Evolutionary conservation across 176 grass and related monocot genomes (phyloP), one percentile per base, ranked within the genome.

Genomic region (Oryza australiensis): DNA sequence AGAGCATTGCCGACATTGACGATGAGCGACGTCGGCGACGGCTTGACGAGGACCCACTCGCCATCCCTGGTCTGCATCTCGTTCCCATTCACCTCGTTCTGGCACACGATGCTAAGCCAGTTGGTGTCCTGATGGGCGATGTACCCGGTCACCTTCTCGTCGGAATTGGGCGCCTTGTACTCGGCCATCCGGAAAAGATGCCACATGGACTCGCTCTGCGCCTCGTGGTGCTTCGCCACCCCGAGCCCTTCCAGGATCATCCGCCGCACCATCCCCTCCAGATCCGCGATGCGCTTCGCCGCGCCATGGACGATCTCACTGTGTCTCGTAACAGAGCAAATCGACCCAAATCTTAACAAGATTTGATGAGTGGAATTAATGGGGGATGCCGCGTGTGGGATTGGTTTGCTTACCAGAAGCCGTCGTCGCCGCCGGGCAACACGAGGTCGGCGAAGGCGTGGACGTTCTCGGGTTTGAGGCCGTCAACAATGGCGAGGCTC

Each of bases 241-340:
- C 86, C 92, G 12, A 98, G 84, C 67, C 63, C 82, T 30, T 98
- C 86, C 68, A 89, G 23, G 30, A 98, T 64, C 95, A 94, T 94
- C 74, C 90, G 83, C 69, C 74, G 68, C 18, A 94, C 88, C 72
- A 74, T 71, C 18, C 30, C 73, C 62, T 91, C 92, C 43, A 94
- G 75, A 26, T 83, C 64, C 3, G 12, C 26, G 9, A 86, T 64
- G 32, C n/a, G 80, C 28, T 18, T 22, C 18, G 63, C 83, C n/a
- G 37, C 74, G 23, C 43, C 9, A 41, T 64, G 64, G 3, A 91
- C 77, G 0, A 20, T 42, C 9, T 91, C 66, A 27, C 89, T 94
- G 40, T n/a, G 37, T 37, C 7, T 1, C 22, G 18, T 4, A 2
- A 5, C 67, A 69, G 43, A 75, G 20, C 63, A 84, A 38, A 78